Conservation (phyloP, 345 rosid species). For the Lagerstroemia speciosa region DNA sequence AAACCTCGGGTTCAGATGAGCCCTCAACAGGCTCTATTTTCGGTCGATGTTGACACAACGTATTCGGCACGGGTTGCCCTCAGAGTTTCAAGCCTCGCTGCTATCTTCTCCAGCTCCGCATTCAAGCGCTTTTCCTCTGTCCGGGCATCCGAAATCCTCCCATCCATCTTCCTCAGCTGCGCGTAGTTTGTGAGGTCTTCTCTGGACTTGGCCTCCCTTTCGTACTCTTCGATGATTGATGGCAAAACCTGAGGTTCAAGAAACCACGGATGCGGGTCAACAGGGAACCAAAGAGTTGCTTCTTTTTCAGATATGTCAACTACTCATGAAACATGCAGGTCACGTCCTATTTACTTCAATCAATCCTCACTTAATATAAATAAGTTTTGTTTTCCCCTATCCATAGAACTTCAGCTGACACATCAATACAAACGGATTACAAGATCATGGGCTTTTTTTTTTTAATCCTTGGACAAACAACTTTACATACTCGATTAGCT, state of each 20-base stretch:
- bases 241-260: conserved; percentile 6
- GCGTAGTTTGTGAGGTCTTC: conserved; percentile 2
- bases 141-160: not conserved
- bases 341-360: too few relatives aligned
- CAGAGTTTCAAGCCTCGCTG: not conserved
- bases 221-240: not conserved
- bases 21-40: not conserved
- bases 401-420: too few relatives aligned
- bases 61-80: not conserved
- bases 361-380: too few relatives aligned
- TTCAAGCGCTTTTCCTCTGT: conserved; percentile 2
- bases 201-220: not conserved
- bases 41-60: not conserved
- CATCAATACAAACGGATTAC: too few relatives aligned
- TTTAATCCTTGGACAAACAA: too few relatives aligned
- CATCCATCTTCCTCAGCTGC: not conserved
- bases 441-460: too few relatives aligned
- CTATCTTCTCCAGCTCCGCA: not conserved
- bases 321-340: too few relatives aligned
- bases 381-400: too few relatives aligned
- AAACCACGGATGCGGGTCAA: not conserved
- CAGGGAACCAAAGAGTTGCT: too few relatives aligned
- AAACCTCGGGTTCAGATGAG: not conserved
- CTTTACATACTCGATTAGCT: too few relatives aligned
- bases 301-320: too few relatives aligned